Percentiles rank a stretch among this genome's conserved stretches.
Conservation (phyloP, 768 basidiomycete species). For the Auriculariales sp. region DNA sequence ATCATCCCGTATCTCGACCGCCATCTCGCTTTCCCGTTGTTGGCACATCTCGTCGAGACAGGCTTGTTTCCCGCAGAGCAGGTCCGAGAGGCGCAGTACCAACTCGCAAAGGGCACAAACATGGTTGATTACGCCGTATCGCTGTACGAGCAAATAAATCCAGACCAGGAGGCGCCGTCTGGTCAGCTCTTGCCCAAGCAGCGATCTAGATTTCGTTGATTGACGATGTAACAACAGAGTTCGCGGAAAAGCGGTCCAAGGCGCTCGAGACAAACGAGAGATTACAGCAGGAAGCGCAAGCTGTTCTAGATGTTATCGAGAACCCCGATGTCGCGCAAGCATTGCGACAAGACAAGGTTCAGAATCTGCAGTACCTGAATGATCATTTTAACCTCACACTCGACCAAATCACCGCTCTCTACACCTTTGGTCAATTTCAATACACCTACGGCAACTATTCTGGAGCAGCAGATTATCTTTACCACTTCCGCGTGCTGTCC, state of each 20-base stretch:
- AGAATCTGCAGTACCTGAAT: conserved; percentile 88
- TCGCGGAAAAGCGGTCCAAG: conserved; percentile 64
- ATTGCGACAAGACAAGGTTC: conserved; percentile 90
- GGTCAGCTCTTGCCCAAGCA: conserved; percentile 32
- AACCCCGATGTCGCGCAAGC: conserved; percentile 93
- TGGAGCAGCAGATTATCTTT: conserved; percentile 92
- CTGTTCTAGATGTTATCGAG: conserved; percentile 89
- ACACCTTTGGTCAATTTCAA: conserved; percentile 97
- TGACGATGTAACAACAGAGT: conserved; percentile 38
- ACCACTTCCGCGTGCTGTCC: conserved; percentile 96
- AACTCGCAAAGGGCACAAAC: conserved; percentile 92
- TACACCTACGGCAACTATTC: conserved; percentile 98
- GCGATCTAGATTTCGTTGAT: background rate
- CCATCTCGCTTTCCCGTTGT: conserved; percentile 85
- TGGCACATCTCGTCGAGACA: conserved; percentile 70
- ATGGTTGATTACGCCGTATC: conserved; percentile 90
- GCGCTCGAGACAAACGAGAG: conserved; percentile 75
- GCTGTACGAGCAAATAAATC: conserved; percentile 66
- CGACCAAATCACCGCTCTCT: conserved; percentile 89
- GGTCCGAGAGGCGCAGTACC: conserved; percentile 85
- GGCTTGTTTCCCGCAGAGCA: conserved; percentile 66
- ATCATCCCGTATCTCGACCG: conserved; percentile 88
- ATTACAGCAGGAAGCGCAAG: conserved; percentile 80
- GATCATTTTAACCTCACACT: conserved; percentile 83
- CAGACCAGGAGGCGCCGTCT: conserved; percentile 50